phyloP scores from a whole-genome alignment of 306 rosid genomes.

The Alnus glutinosa region DNA sequence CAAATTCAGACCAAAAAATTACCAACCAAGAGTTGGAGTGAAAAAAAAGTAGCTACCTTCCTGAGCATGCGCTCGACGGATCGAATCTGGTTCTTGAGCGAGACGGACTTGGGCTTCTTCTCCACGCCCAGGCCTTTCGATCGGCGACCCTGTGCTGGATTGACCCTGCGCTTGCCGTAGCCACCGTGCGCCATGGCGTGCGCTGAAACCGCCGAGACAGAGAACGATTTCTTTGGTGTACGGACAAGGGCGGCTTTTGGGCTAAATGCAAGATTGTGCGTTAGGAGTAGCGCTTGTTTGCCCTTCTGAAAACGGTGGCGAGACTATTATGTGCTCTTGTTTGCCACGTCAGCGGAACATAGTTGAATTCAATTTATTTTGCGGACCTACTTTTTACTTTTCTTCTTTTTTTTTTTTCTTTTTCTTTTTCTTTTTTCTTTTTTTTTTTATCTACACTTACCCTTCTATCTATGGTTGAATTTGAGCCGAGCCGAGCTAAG shows the following conservation, averaged over 20 bases:
- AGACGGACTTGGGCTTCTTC: slow-evolving; percentile 78
- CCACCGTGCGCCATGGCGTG: slow-evolving; percentile 87
- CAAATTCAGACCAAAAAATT: not conserved
- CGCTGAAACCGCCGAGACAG: not conserved
- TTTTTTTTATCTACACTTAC: no score
- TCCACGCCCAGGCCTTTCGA: slow-evolving; percentile 59
- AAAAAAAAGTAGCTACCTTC: slow-evolving; percentile 45
- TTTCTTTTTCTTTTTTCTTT: no score
- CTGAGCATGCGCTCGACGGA: slow-evolving; percentile 90
- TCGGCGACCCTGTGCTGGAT: slow-evolving; percentile 61
- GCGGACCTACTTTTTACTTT: no score
- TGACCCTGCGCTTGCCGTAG: slow-evolving; percentile 82
- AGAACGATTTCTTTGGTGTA: not conserved
- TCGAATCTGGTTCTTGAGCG: slow-evolving; percentile 95
- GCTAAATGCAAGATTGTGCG: no score
- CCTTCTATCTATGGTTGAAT: no score
- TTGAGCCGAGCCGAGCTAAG: no score
- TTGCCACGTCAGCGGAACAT: no score
- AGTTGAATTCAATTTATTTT: no score
- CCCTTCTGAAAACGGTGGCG: no score
- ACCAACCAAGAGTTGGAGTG: not conserved
- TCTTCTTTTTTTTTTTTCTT: no score
- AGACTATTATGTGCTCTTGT: no score
- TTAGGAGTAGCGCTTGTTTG: no score
- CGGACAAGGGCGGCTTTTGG: not conserved